Conservation (phyloP, 148 eudicot genomes). For the Dianthus caryophyllus region DNA sequence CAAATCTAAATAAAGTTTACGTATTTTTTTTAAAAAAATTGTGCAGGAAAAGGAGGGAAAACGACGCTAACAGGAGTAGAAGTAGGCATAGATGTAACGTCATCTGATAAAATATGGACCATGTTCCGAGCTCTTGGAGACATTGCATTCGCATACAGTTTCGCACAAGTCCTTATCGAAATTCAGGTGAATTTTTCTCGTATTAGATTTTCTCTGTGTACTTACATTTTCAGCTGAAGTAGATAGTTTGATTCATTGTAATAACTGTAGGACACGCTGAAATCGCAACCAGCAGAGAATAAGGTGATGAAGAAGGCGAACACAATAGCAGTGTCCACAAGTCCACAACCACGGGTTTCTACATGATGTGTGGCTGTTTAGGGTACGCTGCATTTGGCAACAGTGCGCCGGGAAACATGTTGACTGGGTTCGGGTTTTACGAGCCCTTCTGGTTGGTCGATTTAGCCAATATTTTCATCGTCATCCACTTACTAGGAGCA, state of each 20-base stretch:
- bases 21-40: no score
- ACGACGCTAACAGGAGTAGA: conserved; percentile 55
- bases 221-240: no score
- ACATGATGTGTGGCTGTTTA: conserved; percentile 71
- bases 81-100: conserved; percentile 40
- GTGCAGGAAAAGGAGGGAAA: conserved; percentile 41
- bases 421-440: conserved; percentile 75
- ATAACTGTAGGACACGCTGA: conserved; percentile 48
- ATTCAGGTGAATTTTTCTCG: conserved; percentile 75
- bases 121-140: conserved; percentile 60
- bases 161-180: conserved; percentile 53
- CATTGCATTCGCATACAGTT: conserved; percentile 65
- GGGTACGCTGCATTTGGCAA: conserved; percentile 86
- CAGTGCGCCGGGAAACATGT: conserved; percentile 60
- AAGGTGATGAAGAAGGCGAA: conserved; percentile 74
- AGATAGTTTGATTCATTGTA: no score
- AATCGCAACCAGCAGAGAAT: conserved; percentile 54
- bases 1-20: no score
- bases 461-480: conserved; percentile 62
- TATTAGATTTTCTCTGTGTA: no score
- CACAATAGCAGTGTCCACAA: conserved; percentile 32
- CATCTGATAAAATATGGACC: conserved; percentile 55
- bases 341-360: conserved; percentile 56
- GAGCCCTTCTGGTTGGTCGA: conserved; percentile 73
- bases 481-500: conserved; percentile 62